Conservation (phyloP, 108 stramenopile genomes). For the Fistulifera pelliculosa region DNA sequence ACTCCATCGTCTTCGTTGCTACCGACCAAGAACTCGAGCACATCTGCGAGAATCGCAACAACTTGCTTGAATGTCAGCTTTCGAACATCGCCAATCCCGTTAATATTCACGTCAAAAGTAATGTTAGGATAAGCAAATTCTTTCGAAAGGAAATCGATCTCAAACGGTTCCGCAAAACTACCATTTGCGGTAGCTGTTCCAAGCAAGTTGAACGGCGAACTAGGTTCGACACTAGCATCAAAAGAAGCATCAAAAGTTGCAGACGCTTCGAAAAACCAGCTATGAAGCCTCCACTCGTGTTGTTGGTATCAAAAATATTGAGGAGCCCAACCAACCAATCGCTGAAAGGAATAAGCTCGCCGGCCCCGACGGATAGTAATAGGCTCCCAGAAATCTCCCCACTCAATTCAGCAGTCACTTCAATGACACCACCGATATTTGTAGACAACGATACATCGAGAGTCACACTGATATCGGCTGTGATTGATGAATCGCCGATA, state of each 20-base stretch:
- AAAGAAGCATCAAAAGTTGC: slow-evolving; percentile 24
- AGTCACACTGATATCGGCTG: slow-evolving; percentile 14
- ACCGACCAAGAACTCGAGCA: slow-evolving; percentile 21
- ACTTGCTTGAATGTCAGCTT: slow-evolving; percentile 23
- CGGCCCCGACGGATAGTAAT: slow-evolving; percentile 3
- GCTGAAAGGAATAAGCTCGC: slow-evolving; percentile 6
- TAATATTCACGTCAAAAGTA: slow-evolving; percentile 19
- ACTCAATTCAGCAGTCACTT: slow-evolving; percentile 13
- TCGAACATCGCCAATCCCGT: slow-evolving; percentile 21
- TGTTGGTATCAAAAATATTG: slow-evolving; percentile 11
- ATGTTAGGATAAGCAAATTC: not conserved
- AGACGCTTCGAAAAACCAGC: slow-evolving; percentile 1
- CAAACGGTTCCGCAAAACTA: slow-evolving; percentile 11
- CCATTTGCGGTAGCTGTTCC: not conserved
- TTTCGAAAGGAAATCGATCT: slow-evolving; percentile 8
- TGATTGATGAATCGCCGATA: slow-evolving; percentile 8
- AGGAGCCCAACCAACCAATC: slow-evolving; percentile 6
- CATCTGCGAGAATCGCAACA: slow-evolving; percentile 13
- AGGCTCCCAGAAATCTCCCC: slow-evolving; percentile 7
- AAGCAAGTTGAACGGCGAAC: slow-evolving; percentile 8
- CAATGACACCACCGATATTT: not conserved
- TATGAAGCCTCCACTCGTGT: not conserved
- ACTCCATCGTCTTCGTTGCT: slow-evolving; percentile 13
- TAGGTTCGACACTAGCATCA: slow-evolving; percentile 4
- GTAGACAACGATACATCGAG: slow-evolving; percentile 2